phyloP scores from a whole-genome alignment of 2,329 filamentous ascomycete genomes.

The Cercospora zeae-maydis region DNA sequence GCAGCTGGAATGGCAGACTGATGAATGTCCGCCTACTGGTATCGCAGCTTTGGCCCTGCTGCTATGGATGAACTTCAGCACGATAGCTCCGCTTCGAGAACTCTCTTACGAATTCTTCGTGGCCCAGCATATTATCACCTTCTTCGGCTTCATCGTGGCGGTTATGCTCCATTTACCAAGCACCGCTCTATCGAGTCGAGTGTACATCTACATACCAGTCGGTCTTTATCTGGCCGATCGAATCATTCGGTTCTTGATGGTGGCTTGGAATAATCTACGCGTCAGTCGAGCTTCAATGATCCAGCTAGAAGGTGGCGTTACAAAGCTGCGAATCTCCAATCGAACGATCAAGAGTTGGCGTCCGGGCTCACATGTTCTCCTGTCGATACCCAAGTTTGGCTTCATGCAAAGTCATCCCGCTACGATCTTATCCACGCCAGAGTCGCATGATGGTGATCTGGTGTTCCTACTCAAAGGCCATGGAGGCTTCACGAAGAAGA shows the following conservation, averaged over 20 bases:
- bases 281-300: constrained; percentile 27
- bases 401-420: constrained; percentile 30
- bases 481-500: constrained; percentile 30
- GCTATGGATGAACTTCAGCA: constrained; percentile 33
- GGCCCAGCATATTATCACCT: constrained; percentile 39
- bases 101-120: constrained; percentile 34
- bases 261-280: constrained; percentile 36
- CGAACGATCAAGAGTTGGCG: constrained; percentile 38
- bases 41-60: constrained; percentile 31
- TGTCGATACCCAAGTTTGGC: constrained; percentile 30
- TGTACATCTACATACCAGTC: constrained; percentile 32
- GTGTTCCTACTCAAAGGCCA: constrained; percentile 33
- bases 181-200: constrained; percentile 29
- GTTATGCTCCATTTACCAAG: constrained; percentile 37
- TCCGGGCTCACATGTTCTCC: constrained; percentile 31
- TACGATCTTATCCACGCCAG: constrained; percentile 30
- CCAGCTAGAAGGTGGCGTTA: constrained; percentile 36
- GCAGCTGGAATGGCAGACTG: constrained; percentile 28
- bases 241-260: constrained; percentile 30
- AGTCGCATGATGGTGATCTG: constrained; percentile 27
- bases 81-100: constrained; percentile 27
- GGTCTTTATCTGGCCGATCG: constrained; percentile 31
- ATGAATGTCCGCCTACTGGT: constrained; percentile 29
- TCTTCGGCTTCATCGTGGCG: constrained; percentile 38
- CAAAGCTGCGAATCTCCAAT: constrained; percentile 37